Percentiles rank a stretch among this genome's conserved stretches.
phyloP scores from a whole-genome alignment of 768 basidiomycete species.

The Suillus tomentosus region DNA sequence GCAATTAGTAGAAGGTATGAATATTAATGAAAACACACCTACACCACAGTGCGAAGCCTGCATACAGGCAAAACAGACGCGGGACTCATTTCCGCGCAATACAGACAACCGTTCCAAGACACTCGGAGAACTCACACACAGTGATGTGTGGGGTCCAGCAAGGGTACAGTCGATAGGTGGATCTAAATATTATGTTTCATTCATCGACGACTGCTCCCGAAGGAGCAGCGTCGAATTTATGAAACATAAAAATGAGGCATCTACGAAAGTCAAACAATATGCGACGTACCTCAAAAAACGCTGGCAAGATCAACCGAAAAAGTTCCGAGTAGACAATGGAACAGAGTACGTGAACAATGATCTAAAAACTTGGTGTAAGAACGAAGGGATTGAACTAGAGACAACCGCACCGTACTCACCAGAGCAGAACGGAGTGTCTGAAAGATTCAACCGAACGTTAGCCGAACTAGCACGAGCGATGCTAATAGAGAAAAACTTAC shows the following conservation, averaged over 20 bases:
- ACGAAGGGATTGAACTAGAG: constrained; percentile 32
- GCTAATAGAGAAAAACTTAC: constrained; percentile 28
- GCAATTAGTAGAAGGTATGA: no score
- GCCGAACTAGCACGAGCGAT: constrained; percentile 34
- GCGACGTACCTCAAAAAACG: constrained; percentile 18
- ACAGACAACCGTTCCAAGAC: no score
- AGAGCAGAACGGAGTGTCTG: constrained; percentile 40
- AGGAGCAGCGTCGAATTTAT: constrained; percentile 22
- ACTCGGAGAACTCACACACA: constrained; percentile 14
- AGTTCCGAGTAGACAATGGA: constrained; percentile 33
- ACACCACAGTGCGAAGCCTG: no score
- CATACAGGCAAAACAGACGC: no score
- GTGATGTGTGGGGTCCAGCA: constrained; percentile 31
- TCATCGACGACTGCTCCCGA: constrained; percentile 13
- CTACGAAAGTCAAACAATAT: constrained; percentile 22
- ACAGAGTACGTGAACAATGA: constrained; percentile 32
- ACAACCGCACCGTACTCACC: constrained; percentile 38
- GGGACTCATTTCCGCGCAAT: no score
- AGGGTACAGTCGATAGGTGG: constrained; percentile 19
- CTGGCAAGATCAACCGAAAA: constrained; percentile 8
- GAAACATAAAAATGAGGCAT: constrained; percentile 22
- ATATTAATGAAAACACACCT: no score
- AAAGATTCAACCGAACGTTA: constrained; percentile 38
- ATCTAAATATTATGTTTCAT: constrained; percentile 12
- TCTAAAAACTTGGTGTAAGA: constrained; percentile 22